A percentile compares a stretch with the other conserved stretches of the same genome.
Evolutionary conservation across 768 basidiomycete species (phyloP).

Genomic region (Rhodotorula graminis): DNA sequence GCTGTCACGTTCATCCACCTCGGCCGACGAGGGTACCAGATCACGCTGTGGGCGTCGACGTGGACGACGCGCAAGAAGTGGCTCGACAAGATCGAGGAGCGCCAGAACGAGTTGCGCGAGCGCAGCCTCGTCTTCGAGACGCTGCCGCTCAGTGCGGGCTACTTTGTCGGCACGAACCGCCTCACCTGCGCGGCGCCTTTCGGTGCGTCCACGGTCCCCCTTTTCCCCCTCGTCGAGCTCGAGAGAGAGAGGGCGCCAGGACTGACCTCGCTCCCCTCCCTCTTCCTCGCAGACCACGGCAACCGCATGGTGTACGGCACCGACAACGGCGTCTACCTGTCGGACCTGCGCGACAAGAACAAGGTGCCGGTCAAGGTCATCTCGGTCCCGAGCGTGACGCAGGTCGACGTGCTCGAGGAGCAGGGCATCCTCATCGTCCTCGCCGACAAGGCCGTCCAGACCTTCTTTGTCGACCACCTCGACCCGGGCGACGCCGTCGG

Average conservation of each 20-base stretch:
- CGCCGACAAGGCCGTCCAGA: slow-evolving; percentile 96
- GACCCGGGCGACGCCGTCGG: slow-evolving; percentile 84
- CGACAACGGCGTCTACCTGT: slow-evolving; percentile 92
- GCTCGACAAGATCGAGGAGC: slow-evolving; percentile 84
- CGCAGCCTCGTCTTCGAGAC: slow-evolving; percentile 83
- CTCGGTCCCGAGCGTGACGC: slow-evolving; percentile 78
- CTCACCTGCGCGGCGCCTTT: slow-evolving; percentile 86
- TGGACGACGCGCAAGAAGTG: slow-evolving; percentile 83
- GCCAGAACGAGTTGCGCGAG: slow-evolving; percentile 78
- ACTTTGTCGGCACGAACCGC: slow-evolving; percentile 76
- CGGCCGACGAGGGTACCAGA: slow-evolving; percentile 83
- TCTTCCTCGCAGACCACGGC: slow-evolving; percentile 60
- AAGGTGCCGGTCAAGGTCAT: slow-evolving; percentile 74
- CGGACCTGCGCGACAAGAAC: slow-evolving; percentile 65
- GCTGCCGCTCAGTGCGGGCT: slow-evolving; percentile 74
- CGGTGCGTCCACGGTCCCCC: slow-evolving; percentile 56
- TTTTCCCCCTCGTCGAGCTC: not conserved
- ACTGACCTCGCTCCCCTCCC: not conserved
- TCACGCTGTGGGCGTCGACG: slow-evolving; percentile 86
- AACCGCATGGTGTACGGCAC: slow-evolving; percentile 91
- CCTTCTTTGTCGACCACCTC: slow-evolving; percentile 88
- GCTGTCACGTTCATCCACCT: slow-evolving; percentile 90
- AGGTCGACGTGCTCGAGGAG: slow-evolving; percentile 93
- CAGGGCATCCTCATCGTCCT: slow-evolving; percentile 94
- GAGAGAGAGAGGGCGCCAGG: not conserved